Conservation (phyloP, 2,329 filamentous ascomycete genomes). For the Neonectria punicea region DNA sequence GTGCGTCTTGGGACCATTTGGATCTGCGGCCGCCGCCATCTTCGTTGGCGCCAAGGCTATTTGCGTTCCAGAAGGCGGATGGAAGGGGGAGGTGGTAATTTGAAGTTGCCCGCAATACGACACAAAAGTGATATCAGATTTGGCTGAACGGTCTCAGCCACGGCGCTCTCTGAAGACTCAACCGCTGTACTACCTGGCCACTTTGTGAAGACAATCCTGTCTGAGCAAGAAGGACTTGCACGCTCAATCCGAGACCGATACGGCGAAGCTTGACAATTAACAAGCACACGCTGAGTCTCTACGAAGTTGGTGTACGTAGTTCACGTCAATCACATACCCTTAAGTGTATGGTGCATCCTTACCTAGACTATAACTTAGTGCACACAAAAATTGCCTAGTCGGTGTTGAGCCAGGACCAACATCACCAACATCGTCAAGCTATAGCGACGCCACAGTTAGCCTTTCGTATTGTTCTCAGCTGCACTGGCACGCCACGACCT, state of each 20-base stretch:
- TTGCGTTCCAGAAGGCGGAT: constrained; percentile 8
- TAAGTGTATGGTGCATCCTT: not conserved
- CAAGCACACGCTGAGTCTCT: not conserved
- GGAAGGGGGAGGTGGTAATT: not conserved
- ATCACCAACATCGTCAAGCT: not conserved
- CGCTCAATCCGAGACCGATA: not conserved
- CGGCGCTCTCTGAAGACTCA: not conserved
- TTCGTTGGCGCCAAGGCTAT: not conserved
- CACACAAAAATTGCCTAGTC: not conserved
- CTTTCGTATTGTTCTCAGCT: not conserved
- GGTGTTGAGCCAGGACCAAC: not conserved
- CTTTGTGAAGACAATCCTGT: not conserved
- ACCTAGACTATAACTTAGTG: not conserved
- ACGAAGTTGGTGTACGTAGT: not conserved
- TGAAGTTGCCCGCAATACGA: not conserved
- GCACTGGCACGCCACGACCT: not conserved
- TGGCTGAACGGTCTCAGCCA: not conserved
- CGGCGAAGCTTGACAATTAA: not conserved
- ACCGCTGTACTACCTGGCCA: not conserved
- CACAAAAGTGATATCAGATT: not conserved
- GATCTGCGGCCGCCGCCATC: constrained; percentile 14
- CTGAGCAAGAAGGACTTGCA: not conserved
- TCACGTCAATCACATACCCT: not conserved
- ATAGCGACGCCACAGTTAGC: not conserved
- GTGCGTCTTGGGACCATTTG: not conserved